Evolutionary conservation across 805 yeast genomes (phyloP), one percentile per base, ranked within the genome.

Genomic region (Pichia heedii): DNA sequence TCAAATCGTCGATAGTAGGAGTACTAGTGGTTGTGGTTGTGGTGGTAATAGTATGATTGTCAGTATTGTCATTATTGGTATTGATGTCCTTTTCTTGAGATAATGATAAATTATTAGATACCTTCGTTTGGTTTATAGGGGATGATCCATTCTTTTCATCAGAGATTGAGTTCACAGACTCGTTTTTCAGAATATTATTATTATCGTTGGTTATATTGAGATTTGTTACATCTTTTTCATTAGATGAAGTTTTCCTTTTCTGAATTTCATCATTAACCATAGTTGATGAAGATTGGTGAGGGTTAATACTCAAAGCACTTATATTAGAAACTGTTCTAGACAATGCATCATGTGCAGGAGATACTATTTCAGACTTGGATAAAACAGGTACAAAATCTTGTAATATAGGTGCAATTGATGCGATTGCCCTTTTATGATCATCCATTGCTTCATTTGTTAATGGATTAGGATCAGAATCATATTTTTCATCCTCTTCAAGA

Each of bases 401-500:
- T 34, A 84, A 61, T 56, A 84, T 81, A 2, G 94, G 93, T 1
- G 90, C 90, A 36, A 84, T 77, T 0, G 86, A 74, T 11, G 85
- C 89, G 69, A 83, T 79, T 12, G 90, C 90, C 49, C 69, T 76
- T 53, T 69, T 70, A 27, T 63, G 68, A 33, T 57, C 60, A 19
- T 55, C 63, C 24, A 63, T 41, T 1, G 66, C 53, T 29, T 61
- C 63, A 20, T 57, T 46, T 10, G 66, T 61, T 11, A 63, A 42
- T 5, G 65, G 63, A 26, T 50, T 48, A 2, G 60, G 56, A 20
- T 47, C 53, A 4, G 39, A 45, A 13, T 58, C 58, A 22, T 50
- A 43, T 22, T 41, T 40, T 39, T 57, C 61, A n/a, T 51, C 54
- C 19, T 49, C 56, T 18, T 43, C 48, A 24, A 37, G 30, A 5